These are phyloP conservation scores for Helianthus annuus DNA, from an alignment of 129 eudicot genomes.

Conservation along the genomic window DNA sequence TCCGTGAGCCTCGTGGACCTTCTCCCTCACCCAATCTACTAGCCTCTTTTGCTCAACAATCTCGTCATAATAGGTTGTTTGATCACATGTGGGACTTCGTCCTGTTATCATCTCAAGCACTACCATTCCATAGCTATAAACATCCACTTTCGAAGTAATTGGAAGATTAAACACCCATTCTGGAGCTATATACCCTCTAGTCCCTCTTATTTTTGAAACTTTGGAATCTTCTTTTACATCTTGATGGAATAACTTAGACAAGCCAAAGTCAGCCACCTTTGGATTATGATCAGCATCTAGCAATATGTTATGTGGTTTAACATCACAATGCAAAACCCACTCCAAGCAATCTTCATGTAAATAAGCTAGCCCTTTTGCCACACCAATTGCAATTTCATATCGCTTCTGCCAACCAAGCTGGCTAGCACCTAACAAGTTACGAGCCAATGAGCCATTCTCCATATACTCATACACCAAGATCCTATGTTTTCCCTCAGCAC, in stretches of 20 bases:
- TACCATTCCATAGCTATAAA: constrained; percentile 40
- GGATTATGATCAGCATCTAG: constrained; percentile 41
- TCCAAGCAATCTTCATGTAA: constrained; percentile 59
- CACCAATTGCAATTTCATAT: constrained; percentile 34
- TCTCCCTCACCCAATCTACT: constrained; percentile 33
- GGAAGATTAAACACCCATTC: constrained; percentile 44
- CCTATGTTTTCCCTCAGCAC: constrained; percentile 38
- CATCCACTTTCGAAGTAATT: constrained; percentile 41
- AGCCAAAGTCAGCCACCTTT: constrained; percentile 45
- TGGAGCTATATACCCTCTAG: constrained; percentile 46
- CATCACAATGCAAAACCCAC: constrained; percentile 53
- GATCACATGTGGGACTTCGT: constrained; percentile 19
- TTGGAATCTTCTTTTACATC: not conserved
- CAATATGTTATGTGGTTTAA: constrained; percentile 48
- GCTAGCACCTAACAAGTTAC: constrained; percentile 6
- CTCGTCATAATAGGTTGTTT: not conserved
- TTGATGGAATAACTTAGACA: constrained; percentile 39
- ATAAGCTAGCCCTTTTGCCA: constrained; percentile 51
- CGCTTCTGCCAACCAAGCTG: constrained; percentile 38
- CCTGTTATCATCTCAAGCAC: constrained; percentile 51
- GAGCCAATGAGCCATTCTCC: constrained; percentile 50
- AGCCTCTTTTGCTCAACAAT: not conserved
- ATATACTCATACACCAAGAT: constrained; percentile 49
- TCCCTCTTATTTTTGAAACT: constrained; percentile 29
- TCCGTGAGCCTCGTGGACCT: constrained; percentile 3